These are phyloP conservation scores for Blastobotrys aristatus DNA, from an alignment of 1,139 yeast genomes.

Conservation along the genomic window DNA sequence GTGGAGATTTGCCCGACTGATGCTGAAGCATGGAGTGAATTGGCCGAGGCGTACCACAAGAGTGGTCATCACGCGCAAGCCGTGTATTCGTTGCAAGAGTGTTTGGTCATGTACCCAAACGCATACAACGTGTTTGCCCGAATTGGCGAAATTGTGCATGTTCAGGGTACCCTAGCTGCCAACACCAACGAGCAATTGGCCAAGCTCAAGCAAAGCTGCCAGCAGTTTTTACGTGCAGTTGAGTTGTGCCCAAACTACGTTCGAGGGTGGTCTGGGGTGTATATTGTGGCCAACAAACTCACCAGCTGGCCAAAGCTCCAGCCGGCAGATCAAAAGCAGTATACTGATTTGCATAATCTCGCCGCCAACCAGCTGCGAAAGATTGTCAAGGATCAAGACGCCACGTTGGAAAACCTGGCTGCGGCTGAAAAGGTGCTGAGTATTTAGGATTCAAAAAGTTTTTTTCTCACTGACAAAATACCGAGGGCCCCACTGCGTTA, in stretches of 20 bases:
- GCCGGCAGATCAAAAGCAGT: conserved; percentile 23
- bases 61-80: conserved; percentile 67
- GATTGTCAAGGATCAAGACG: conserved; percentile 32
- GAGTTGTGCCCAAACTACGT: conserved; percentile 68
- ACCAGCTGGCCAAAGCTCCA: conserved; percentile 22
- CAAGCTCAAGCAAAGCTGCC: conserved; percentile 39
- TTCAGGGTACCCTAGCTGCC: conserved; percentile 23
- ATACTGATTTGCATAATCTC: conserved; percentile 31
- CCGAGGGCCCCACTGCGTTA: no score
- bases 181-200: conserved; percentile 17
- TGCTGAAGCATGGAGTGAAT: conserved; percentile 69
- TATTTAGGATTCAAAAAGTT: no score
- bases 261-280: conserved; percentile 75
- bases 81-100: conserved; percentile 62
- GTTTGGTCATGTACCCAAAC: conserved; percentile 58
- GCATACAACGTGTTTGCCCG: conserved; percentile 69
- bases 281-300: conserved; percentile 38
- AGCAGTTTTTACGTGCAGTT: conserved; percentile 61
- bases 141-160: conserved; percentile 47
- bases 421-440: conserved; percentile 26
- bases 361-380: conserved; percentile 36
- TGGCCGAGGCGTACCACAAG: conserved; percentile 55
- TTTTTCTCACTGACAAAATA: no score
- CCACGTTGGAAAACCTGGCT: conserved; percentile 32
- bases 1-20: conserved; percentile 65